Base-by-base conservation (phyloP, 768 basidiomycete species). In the Clitopilus hobsonii region DNA sequence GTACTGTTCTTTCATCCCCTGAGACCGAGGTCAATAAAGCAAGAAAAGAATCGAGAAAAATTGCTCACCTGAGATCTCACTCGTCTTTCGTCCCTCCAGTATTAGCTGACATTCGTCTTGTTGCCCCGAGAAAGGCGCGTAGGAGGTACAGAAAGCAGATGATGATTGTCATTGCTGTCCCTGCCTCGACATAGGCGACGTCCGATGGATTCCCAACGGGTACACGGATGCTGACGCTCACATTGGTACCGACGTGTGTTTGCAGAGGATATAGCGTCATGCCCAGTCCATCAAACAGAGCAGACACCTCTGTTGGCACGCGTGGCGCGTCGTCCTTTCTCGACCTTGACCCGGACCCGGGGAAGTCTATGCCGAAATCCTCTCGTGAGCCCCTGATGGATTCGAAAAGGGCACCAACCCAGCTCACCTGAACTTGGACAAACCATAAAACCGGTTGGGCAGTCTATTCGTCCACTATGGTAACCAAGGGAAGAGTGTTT, bases 111-210 rank as follows among this genome's bases (percentile, higher is more conserved):
- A 62, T 59, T 49, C 54, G 54, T 14, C 28, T 45, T 18, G 57
- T 58, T 25, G 68, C 64, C 53, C 53, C 63, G 57, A 56, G 64
- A 1, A 68, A 63, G 3, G 66, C 63, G 11, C 61, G 63, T 16
- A 71, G 52, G 2, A 81, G 56, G 60, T 74, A 75, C 3, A 70
- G 55, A 52, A 79, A 78, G 38, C 70, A 68, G 1, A 62, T 36
- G n/a, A 78, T 58, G 38, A 80, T 71, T 18, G 67, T 69, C 10
- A 74, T 28, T 1, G 67, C 64, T 0, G 77, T 80, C 8, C 75
- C 65, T 30, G 73, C 58, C 54, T 78, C 75, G n/a, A 79, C 78
- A n/a, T 66, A 61, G 0, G 60, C 60, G 1, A 79, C 60, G 57
- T 81, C 71, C 2, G 58, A 61, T 0, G 53, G 52, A 22, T 65